Evolutionary conservation across 2,329 filamentous ascomycete genomes (phyloP), one percentile per base, ranked within the genome.

Genomic region (Trichoderma sp.): DNA sequence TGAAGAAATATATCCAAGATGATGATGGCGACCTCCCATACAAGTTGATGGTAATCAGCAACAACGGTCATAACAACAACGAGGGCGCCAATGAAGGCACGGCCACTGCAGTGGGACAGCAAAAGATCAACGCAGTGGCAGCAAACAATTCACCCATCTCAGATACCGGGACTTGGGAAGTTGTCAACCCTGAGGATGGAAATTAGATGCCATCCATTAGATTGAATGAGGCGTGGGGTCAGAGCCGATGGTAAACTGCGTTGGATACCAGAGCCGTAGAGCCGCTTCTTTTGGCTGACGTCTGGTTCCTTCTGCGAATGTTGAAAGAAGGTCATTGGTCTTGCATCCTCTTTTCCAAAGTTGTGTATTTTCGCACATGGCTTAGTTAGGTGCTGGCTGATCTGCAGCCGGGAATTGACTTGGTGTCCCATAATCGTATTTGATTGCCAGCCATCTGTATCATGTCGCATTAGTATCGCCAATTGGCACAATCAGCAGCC

Each of bases 1-100:
- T 70, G 67, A 34, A 14, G 59, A 10, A 18, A 24, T 70, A 39
- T 21, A 26, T 70, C 16, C 0, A 56, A 13, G 63, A 63, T 7
- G 3, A 16, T 7, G 55, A 67, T 18, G 52, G 39, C 24, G 64
- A 66, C 16, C 30, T 64, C 28, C 0, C 34, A 28, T 65, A 43
- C 32, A 54, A 49, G 26, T 34, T 69, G n/a, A 10, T 60, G n/a
- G 1, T 5, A 2, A 51, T 51, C 28, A 11, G 21, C 5, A 34
- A 67, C 10, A 43, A 43, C 8, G 18, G n/a, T 5, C 6, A 39
- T 18, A 2, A 39, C 6, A 18, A 18, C 6, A 39, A 39, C 16
- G 52, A 51, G 6, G 59, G 32, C 5, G 13, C 6, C 21, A 16
- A 16, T 24, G 21, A 28, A 30, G 24, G 30, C 8, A 43, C 14